A percentile compares a stretch with the other conserved stretches of the same genome.
Evolutionary conservation across 164 flowering plant genomes (phyloP).

Genomic region (Malania oleifera): DNA sequence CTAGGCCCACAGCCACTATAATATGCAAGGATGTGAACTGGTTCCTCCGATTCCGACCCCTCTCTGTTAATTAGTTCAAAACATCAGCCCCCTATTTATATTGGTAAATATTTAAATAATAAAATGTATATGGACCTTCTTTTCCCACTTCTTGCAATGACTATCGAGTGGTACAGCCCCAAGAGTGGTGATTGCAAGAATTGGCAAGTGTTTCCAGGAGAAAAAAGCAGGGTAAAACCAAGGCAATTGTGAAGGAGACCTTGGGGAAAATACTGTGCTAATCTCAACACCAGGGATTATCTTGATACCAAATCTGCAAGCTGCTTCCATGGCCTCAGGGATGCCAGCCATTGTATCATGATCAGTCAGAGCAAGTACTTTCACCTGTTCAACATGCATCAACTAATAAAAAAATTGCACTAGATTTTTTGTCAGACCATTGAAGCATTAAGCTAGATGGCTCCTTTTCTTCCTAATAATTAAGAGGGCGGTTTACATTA

Average conservation of each 20-base stretch:
- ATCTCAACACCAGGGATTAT: conserved; percentile 95
- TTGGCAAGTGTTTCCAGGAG: neutral
- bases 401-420: conserved; percentile 13
- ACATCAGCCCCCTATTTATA: neutral
- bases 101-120: too few relatives aligned
- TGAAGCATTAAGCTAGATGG: too few relatives aligned
- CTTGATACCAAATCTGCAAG: conserved; percentile 67
- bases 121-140: neutral
- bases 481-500: too few relatives aligned
- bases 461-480: too few relatives aligned
- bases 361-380: conserved; percentile 89
- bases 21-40: conserved; percentile 92
- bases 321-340: conserved; percentile 86
- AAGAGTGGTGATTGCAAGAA: neutral
- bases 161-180: neutral
- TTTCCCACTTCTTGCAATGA: neutral
- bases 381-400: conserved; percentile 72
- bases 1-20: conserved; percentile 85
- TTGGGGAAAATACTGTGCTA: conserved; percentile 65
- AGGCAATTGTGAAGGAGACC: conserved; percentile 26
- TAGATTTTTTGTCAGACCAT: too few relatives aligned
- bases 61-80: conserved; percentile 28
- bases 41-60: conserved; percentile 61
- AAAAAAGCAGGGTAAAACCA: neutral
- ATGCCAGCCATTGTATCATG: conserved; percentile 94